These are phyloP conservation scores for Leccinum pachyderme DNA, from an alignment of 1,284 basidiomycete species.

Conservation along the genomic window DNA sequence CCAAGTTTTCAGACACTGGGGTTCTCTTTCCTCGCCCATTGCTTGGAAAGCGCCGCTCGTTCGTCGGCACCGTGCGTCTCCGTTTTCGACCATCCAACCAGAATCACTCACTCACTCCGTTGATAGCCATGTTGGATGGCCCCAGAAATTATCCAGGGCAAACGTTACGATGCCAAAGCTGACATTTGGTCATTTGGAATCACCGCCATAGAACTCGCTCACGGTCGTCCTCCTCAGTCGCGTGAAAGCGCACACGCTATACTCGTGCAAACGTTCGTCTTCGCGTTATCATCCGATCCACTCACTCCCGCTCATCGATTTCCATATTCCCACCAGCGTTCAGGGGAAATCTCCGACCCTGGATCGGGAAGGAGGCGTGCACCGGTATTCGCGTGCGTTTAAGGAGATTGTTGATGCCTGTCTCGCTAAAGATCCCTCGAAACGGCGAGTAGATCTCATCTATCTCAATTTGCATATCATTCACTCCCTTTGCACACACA, in stretches of 20 bases:
- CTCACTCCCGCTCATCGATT: slow-evolving; percentile 5
- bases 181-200: slow-evolving; percentile 95
- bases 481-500: slow-evolving; percentile 26
- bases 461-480: neutral
- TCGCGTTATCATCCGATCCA: slow-evolving; percentile 5
- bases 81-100: neutral
- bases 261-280: slow-evolving; percentile 68
- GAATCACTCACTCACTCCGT: slow-evolving; percentile 1
- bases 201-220: slow-evolving; percentile 81
- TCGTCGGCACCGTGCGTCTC: slow-evolving; percentile 79
- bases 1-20: slow-evolving; percentile 7
- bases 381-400: slow-evolving; percentile 80
- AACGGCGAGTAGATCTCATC: slow-evolving; percentile 44
- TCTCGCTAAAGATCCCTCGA: slow-evolving; percentile 77
- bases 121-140: slow-evolving; percentile 89
- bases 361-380: slow-evolving; percentile 66
- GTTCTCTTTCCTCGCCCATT: slow-evolving; percentile 34
- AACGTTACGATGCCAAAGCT: slow-evolving; percentile 80
- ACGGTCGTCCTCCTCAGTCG: slow-evolving; percentile 80
- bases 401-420: slow-evolving; percentile 82
- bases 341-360: slow-evolving; percentile 73
- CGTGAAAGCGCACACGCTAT: slow-evolving; percentile 74
- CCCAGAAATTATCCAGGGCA: slow-evolving; percentile 83
- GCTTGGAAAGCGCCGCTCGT: slow-evolving; percentile 75
- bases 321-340: slow-evolving; percentile 44